Percentiles rank a stretch among this genome's conserved stretches.
These are phyloP conservation scores for Didymella segeticola DNA, from an alignment of 2,329 filamentous ascomycete species.

Conservation along the genomic window DNA sequence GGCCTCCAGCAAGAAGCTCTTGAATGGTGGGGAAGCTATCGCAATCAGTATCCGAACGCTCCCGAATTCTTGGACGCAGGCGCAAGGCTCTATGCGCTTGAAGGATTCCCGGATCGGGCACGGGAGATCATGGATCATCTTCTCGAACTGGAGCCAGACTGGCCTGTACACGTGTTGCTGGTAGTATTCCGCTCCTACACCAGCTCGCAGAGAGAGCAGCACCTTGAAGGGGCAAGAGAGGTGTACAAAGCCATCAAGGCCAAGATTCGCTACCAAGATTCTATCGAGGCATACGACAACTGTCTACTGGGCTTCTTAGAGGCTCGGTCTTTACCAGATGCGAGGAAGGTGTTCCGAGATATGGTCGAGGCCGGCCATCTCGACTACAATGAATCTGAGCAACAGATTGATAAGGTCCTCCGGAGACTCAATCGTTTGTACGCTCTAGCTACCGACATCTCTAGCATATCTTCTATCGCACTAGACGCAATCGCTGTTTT, in stretches of 20 bases:
- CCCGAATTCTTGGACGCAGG: constrained; percentile 66
- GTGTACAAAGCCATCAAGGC: constrained; percentile 63
- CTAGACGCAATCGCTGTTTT: constrained; percentile 57
- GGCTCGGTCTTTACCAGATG: constrained; percentile 68
- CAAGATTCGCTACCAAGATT: constrained; percentile 65
- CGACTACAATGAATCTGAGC: constrained; percentile 50
- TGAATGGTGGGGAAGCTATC: constrained; percentile 39
- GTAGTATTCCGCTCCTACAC: constrained; percentile 74
- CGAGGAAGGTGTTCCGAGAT: constrained; percentile 80
- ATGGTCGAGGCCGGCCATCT: constrained; percentile 72
- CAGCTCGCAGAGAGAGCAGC: constrained; percentile 50
- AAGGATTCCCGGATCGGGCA: constrained; percentile 66
- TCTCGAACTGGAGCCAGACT: constrained; percentile 53
- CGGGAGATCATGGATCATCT: constrained; percentile 63
- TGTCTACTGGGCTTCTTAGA: constrained; percentile 75
- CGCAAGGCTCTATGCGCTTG: constrained; percentile 67
- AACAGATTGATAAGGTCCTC: constrained; percentile 28
- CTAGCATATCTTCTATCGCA: constrained; percentile 37
- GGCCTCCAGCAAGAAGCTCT: constrained; percentile 39
- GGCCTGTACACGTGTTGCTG: constrained; percentile 65
- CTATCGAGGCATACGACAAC: constrained; percentile 77
- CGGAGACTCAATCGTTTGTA: constrained; percentile 37
- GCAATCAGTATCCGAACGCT: constrained; percentile 29
- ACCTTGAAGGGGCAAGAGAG: constrained; percentile 59
- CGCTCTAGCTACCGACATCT: constrained; percentile 37